phyloP scores from a whole-genome alignment of 495 filamentous ascomycete species.

The Pseudotulostoma volvatum region DNA sequence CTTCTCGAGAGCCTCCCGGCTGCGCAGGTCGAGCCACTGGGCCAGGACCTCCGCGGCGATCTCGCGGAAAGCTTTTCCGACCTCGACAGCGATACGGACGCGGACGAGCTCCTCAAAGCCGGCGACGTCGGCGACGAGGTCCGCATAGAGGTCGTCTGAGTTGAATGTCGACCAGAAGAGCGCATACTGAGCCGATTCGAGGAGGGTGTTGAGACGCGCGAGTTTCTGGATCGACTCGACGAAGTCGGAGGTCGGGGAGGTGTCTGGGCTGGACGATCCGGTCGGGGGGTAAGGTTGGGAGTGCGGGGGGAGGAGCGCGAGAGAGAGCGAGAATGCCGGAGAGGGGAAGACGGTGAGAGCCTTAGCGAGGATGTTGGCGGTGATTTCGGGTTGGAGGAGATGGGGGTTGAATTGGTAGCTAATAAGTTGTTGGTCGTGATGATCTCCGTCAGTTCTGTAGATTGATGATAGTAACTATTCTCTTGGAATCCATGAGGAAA shows the following conservation, averaged over 20 bases:
- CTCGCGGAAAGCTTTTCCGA: constrained; percentile 77
- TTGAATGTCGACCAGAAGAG: constrained; percentile 89
- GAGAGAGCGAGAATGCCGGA: constrained; percentile 83
- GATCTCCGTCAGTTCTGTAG: not conserved
- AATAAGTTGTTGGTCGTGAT: not conserved
- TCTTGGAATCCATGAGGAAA: constrained; percentile 28
- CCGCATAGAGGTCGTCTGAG: constrained; percentile 88
- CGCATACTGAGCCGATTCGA: constrained; percentile 71
- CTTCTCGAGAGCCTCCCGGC: constrained; percentile 51
- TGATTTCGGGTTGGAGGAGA: constrained; percentile 87
- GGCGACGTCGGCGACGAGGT: constrained; percentile 80
- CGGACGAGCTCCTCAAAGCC: constrained; percentile 97
- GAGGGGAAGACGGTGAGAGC: constrained; percentile 93
- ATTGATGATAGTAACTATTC: constrained; percentile 23
- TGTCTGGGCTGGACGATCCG: constrained; percentile 43
- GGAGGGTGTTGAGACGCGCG: constrained; percentile 61
- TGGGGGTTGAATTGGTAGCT: constrained; percentile 99
- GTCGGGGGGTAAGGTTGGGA: constrained; percentile 42
- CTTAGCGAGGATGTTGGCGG: constrained; percentile 98
- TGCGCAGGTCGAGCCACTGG: constrained; percentile 69
- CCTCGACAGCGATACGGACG: constrained; percentile 74
- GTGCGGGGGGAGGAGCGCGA: constrained; percentile 76
- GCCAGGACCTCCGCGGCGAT: constrained; percentile 61
- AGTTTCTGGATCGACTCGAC: constrained; percentile 83
- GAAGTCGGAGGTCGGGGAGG: constrained; percentile 43